phyloP scores from a whole-genome alignment of 2,329 filamentous ascomycete genomes.

The Colletotrichum eremochloae region DNA sequence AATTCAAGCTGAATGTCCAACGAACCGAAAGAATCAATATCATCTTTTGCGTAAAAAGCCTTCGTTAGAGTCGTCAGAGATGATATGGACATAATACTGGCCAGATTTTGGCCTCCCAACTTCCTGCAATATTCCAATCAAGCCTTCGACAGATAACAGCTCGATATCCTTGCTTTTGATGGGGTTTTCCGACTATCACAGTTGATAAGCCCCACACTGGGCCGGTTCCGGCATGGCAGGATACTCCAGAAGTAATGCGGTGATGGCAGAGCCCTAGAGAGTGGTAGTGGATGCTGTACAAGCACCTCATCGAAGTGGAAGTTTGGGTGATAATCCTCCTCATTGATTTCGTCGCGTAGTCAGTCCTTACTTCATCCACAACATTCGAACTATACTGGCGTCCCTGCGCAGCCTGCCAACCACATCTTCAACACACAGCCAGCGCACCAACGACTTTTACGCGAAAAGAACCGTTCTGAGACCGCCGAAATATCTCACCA shows the following conservation, averaged over 20 bases:
- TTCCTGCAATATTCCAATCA: not conserved
- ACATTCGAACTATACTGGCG: not conserved
- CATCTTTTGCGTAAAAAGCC: not conserved
- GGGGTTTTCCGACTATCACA: not conserved
- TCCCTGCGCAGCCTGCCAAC: no score
- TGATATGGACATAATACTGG: no score
- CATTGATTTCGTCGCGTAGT: not conserved
- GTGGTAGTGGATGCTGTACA: not conserved
- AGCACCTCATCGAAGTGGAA: constrained; percentile 4
- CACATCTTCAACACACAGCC: not conserved
- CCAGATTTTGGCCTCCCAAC: no score
- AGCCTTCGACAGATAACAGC: not conserved
- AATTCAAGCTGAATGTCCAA: not conserved
- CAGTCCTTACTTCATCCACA: not conserved
- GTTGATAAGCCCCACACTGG: not conserved
- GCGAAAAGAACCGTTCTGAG: not conserved
- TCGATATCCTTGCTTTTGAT: no score
- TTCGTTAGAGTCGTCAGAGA: not conserved
- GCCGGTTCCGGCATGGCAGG: constrained; percentile 1
- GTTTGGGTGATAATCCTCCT: constrained; percentile 4
- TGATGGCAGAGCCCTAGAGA: not conserved
- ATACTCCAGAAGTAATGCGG: not conserved
- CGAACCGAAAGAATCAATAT: not conserved
- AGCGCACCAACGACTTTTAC: not conserved
- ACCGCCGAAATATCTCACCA: not conserved